phyloP scores from a whole-genome alignment of 139 green algal genomes.

The Diplosphaera chodatii region DNA sequence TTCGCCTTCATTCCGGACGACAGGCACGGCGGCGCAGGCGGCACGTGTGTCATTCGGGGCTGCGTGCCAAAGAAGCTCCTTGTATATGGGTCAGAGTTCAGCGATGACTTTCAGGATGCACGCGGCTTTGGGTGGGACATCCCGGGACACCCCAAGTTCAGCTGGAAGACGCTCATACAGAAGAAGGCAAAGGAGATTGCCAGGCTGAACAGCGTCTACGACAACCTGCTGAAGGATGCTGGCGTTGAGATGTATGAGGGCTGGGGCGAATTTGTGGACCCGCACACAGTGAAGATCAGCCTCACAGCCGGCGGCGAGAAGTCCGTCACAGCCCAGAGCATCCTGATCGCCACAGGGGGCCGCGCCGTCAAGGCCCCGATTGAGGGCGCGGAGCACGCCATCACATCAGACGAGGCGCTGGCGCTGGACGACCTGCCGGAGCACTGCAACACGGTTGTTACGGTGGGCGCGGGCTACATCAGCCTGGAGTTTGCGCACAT shows the following conservation, averaged over 20 bases:
- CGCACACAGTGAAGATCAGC: slow-evolving; percentile 81
- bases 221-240: slow-evolving; percentile 72
- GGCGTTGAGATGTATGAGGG: slow-evolving; percentile 72
- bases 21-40: slow-evolving; percentile 76
- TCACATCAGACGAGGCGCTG: slow-evolving; percentile 91
- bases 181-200: slow-evolving; percentile 73
- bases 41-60: slow-evolving; percentile 94
- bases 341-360: slow-evolving; percentile 89
- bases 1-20: slow-evolving; percentile 80
- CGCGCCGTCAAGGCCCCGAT: slow-evolving; percentile 66
- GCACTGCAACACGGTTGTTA: slow-evolving; percentile 47
- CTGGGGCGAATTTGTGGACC: slow-evolving; percentile 68
- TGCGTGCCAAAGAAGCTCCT: slow-evolving; percentile 99
- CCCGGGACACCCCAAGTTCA: not conserved
- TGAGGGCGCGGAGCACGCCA: slow-evolving; percentile 78
- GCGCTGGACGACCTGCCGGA: slow-evolving; percentile 67
- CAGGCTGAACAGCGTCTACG: slow-evolving; percentile 88
- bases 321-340: slow-evolving; percentile 65
- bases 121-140: slow-evolving; percentile 77
- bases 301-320: slow-evolving; percentile 14
- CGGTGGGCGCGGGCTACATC: slow-evolving; percentile 96
- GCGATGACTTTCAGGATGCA: slow-evolving; percentile 75
- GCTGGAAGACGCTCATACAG: not conserved
- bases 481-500: slow-evolving; percentile 94
- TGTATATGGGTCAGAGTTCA: slow-evolving; percentile 86